Evolutionary conservation across 2,329 filamentous ascomycete species (phyloP), one percentile per base, ranked within the genome.

Genomic region (Sarocladium strictum): DNA sequence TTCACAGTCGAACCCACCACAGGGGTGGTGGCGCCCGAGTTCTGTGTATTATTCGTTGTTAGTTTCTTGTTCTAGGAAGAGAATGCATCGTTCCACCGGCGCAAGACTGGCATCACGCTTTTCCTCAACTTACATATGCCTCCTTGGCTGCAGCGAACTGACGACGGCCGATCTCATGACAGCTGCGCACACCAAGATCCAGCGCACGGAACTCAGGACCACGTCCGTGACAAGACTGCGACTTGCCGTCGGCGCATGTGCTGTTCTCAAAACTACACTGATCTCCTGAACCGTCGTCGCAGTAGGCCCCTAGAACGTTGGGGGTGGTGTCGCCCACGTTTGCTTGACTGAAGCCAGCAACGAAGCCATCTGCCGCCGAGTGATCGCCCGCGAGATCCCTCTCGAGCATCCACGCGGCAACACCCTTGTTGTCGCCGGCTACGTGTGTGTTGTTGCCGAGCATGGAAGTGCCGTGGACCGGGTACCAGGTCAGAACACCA

Each of bases 371-470:
- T 0, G 81, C 78, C 32, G 84, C 83, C 17, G 73, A 76, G 1
- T 74, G 64, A 17, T 82, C 76, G n/a, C 68, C 70, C 2, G 72
- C 67, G 50, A 87, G 77, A 53, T 81, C 84, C 60, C 87, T 80
- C 67, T 97, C 93, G 53, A 97, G 86, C 12, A 96, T 74, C 65
- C 87, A 87, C 0, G 92, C 89, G 2, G 93, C 92, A 6, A 96
- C 90, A 12, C 93, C 93, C 72, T 97, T 97, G 74, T 97, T 97
- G 69, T 97, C 93, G n/a, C 90, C 93, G 2, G 91, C 86, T 52
- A 94, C 83, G 14, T 96, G 77, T 0, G 91, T 97, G 70, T 96
- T 96, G 72, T 97, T 97, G 54, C 89, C 87, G 23, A 92, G 83
- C 69, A 97, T 82, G 0, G 90, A 96, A 0, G 93, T 97, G 47